Evolutionary conservation across 306 rosid genomes (phyloP).

Genomic region (Styphnolobium japonicum): DNA sequence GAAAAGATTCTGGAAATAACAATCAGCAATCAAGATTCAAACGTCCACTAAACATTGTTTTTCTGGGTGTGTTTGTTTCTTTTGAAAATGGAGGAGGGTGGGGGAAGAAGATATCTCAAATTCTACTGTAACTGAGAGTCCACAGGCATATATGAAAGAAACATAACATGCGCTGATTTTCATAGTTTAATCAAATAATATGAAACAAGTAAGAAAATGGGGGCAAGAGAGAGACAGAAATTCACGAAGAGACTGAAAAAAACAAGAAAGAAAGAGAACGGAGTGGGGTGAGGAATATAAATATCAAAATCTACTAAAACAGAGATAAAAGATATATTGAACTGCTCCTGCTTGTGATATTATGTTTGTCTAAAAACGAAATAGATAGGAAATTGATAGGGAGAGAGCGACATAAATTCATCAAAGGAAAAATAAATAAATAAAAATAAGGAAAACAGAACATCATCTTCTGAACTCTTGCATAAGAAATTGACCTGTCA

Average conservation of each 20-base stretch:
- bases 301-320: background rate
- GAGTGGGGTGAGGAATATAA: background rate
- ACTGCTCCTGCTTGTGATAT: background rate
- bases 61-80: background rate
- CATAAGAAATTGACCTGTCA: constrained; percentile 19
- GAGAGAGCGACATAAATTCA: background rate
- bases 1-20: background rate
- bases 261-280: background rate
- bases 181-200: background rate
- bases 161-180: background rate
- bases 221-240: background rate
- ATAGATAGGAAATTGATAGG: background rate
- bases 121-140: background rate
- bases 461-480: background rate
- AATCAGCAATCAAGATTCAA: background rate
- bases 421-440: background rate
- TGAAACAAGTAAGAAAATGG: constrained; percentile 6
- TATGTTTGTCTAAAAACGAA: background rate
- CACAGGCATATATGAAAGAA: background rate
- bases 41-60: background rate
- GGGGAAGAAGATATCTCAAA: background rate
- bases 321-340: background rate
- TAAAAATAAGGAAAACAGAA: constrained; percentile 22
- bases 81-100: background rate
- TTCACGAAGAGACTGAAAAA: background rate